Evolutionary conservation across 2,329 filamentous ascomycete species (phyloP).

Genomic region (Gaeumannomyces tritici): DNA sequence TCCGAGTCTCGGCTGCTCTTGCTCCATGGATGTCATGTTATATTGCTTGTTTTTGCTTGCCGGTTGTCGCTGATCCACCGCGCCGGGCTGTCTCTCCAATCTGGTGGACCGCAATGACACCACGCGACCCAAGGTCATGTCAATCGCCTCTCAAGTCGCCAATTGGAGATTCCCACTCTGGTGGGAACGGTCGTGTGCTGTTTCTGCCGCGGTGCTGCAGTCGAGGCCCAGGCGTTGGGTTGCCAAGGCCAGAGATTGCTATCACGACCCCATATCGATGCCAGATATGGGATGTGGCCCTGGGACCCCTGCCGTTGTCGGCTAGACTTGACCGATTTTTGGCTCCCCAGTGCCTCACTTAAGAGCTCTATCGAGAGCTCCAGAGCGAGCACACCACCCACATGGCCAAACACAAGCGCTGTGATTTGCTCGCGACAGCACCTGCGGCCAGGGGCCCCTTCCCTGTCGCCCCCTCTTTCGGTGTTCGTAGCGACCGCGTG

Average conservation of each 20-base stretch:
- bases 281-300: not conserved
- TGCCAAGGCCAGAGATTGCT: not conserved
- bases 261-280: not conserved
- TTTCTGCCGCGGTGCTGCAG: not conserved
- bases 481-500: not conserved
- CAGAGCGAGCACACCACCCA: not conserved
- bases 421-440: not conserved
- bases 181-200: not conserved
- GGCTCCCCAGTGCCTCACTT: no score
- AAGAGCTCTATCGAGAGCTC: no score
- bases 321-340: not conserved
- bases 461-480: not conserved
- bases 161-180: no score
- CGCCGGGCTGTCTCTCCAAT: not conserved
- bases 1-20: no score
- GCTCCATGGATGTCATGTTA: not conserved
- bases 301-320: not conserved
- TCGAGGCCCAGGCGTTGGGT: not conserved
- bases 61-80: no score
- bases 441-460: not conserved
- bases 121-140: no score
- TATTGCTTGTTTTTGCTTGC: not conserved
- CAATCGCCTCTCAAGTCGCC: no score
- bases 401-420: not conserved
- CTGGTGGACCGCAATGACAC: no score